These are phyloP conservation scores for Leccinum imitatum DNA, from an alignment of 768 basidiomycete species.

Conservation along the genomic window DNA sequence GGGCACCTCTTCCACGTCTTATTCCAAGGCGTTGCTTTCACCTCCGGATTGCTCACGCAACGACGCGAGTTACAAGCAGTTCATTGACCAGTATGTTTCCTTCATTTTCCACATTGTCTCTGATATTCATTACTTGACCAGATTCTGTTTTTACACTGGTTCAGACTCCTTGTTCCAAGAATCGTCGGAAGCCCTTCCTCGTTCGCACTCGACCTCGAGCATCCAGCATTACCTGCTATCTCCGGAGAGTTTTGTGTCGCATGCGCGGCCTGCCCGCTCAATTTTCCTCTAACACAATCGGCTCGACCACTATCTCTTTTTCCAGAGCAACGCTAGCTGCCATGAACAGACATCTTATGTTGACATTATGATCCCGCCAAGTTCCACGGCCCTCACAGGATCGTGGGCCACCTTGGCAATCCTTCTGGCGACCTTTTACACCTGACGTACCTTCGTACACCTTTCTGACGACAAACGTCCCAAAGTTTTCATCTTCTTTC, in stretches of 20 bases:
- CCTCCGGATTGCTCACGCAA: slow-evolving; percentile 22
- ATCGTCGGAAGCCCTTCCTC: slow-evolving; percentile 30
- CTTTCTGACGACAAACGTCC: not conserved
- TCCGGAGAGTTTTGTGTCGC: slow-evolving; percentile 25
- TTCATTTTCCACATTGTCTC: not conserved
- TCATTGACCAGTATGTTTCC: slow-evolving; percentile 59
- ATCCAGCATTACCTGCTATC: slow-evolving; percentile 50
- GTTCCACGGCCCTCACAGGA: not conserved
- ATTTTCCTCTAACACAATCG: slow-evolving; percentile 27
- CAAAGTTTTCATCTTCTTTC: not conserved
- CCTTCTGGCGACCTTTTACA: not conserved
- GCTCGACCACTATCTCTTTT: slow-evolving; percentile 19
- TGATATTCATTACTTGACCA: slow-evolving; percentile 28
- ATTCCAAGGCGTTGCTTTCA: too few species aligned
- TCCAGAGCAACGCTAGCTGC: not conserved
- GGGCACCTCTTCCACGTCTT: slow-evolving; percentile 46
- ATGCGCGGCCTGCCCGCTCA: slow-evolving; percentile 24
- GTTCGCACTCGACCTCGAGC: slow-evolving; percentile 52
- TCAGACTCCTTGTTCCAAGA: slow-evolving; percentile 37
- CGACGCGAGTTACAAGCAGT: slow-evolving; percentile 54
- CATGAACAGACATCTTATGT: not conserved
- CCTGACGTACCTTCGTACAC: slow-evolving; percentile 1
- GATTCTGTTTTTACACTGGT: slow-evolving; percentile 84
- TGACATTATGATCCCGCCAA: not conserved
- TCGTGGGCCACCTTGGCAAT: not conserved